phyloP scores from a whole-genome alignment of 169 alveolate genomes.

The Eimeria mitis region DNA sequence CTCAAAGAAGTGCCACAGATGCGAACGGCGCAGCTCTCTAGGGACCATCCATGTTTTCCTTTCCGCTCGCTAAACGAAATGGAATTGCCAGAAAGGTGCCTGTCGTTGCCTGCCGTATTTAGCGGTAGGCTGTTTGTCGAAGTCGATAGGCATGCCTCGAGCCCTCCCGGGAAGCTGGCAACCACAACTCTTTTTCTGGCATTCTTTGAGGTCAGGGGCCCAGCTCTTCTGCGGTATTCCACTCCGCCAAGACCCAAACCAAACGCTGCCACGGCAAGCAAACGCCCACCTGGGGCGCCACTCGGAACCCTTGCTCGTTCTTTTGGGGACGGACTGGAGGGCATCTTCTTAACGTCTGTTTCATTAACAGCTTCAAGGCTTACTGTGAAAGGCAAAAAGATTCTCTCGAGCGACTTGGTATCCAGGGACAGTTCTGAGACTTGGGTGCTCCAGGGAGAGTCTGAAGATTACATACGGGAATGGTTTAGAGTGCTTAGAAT shows the following conservation, averaged over 20 bases:
- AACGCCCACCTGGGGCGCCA: neutral
- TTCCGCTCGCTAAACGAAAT: constrained; percentile 28
- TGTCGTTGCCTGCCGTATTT: constrained; percentile 46
- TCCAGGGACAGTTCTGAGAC: constrained; percentile 22
- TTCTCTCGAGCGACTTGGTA: constrained; percentile 1
- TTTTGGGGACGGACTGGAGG: constrained; percentile 50
- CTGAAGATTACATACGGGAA: constrained; percentile 38
- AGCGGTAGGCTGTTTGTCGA: constrained; percentile 70
- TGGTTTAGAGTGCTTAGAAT: constrained; percentile 63
- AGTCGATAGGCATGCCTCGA: neutral
- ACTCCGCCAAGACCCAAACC: constrained; percentile 20
- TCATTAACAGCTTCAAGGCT: neutral
- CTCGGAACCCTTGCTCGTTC: constrained; percentile 17
- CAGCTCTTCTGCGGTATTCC: constrained; percentile 37
- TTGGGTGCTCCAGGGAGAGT: constrained; percentile 63
- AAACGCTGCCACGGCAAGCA: neutral
- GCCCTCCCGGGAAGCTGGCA: neutral
- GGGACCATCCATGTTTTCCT: constrained; percentile 4
- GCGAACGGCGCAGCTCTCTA: constrained; percentile 61
- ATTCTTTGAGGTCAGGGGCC: constrained; percentile 59
- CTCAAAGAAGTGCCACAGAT: constrained; percentile 27
- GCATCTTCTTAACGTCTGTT: constrained; percentile 20
- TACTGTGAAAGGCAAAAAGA: constrained; percentile 41
- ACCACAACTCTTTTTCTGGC: neutral
- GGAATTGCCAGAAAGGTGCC: constrained; percentile 46